Conservation (phyloP, 257 asterid species). For the Nicotiana tomentosiformis region DNA sequence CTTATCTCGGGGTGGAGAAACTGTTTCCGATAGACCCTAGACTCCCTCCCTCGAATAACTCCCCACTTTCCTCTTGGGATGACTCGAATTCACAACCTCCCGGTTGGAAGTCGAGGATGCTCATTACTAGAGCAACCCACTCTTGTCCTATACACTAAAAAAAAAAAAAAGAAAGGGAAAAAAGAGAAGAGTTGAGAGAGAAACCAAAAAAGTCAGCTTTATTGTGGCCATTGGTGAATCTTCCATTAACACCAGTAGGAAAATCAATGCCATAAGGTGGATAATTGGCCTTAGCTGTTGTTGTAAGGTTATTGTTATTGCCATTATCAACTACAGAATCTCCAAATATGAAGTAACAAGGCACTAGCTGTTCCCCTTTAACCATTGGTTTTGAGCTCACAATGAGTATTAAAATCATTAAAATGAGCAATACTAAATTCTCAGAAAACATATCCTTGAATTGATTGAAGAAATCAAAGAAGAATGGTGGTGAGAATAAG, state of each 20-base stretch:
- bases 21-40: too few species aligned
- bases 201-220: conserved; percentile 34
- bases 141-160: too few species aligned
- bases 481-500: background rate
- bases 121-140: too few species aligned
- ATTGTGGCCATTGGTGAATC: conserved; percentile 51
- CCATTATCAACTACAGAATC: conserved; percentile 55
- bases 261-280: conserved; percentile 57
- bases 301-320: conserved; percentile 37
- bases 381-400: background rate
- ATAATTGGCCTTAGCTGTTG: conserved; percentile 34
- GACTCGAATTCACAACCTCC: too few species aligned
- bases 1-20: too few species aligned
- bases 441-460: background rate
- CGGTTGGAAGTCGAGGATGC: too few species aligned
- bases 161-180: background rate
- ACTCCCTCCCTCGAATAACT: too few species aligned
- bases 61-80: too few species aligned
- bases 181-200: too few species aligned
- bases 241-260: conserved; percentile 40
- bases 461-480: background rate
- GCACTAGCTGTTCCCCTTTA: conserved; percentile 28
- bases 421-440: background rate
- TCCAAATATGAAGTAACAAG: conserved; percentile 57
- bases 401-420: background rate